A percentile compares a stretch with the other conserved stretches of the same genome.
Conservation (phyloP, 2,329 filamentous ascomycete genomes). For the Claviceps capensis region DNA sequence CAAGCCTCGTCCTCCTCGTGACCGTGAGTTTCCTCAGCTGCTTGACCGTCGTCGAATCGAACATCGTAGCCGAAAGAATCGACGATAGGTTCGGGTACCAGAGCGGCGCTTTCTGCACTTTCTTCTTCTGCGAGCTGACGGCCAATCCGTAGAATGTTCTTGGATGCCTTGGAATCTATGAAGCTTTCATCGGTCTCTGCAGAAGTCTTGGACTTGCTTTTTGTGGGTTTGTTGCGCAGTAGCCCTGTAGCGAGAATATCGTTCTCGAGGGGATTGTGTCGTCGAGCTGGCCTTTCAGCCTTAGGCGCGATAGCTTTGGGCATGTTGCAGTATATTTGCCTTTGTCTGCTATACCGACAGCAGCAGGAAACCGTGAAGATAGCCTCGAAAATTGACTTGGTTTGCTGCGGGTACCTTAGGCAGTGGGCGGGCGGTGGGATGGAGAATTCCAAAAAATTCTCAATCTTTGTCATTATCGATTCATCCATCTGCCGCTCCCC, state of each 20-base stretch:
- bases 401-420: neutral
- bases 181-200: conserved; percentile 54
- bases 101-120: conserved; percentile 19
- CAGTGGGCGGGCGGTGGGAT: conserved; percentile 4
- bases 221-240: conserved; percentile 61
- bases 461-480: conserved; percentile 13
- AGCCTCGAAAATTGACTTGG: neutral
- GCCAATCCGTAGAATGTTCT: conserved; percentile 79
- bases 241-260: conserved; percentile 62
- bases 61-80: conserved; percentile 68
- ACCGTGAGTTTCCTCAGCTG: conserved; percentile 27
- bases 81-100: conserved; percentile 25
- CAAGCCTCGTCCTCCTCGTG: conserved; percentile 54
- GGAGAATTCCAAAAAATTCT: conserved; percentile 18
- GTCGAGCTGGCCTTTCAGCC: conserved; percentile 44
- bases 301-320: conserved; percentile 59
- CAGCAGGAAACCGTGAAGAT: neutral
- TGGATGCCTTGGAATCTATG: conserved; percentile 77
- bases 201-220: conserved; percentile 50
- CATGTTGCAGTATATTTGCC: conserved; percentile 37
- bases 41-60: conserved; percentile 47
- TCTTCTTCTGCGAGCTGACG: conserved; percentile 82
- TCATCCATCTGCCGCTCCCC: conserved; percentile 28
- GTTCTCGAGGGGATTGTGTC: conserved; percentile 84
- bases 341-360: neutral